Evolutionary conservation across 2,329 filamentous ascomycete genomes (phyloP), one percentile per base, ranked within the genome.

Genomic region (Beauveria caledonica): DNA sequence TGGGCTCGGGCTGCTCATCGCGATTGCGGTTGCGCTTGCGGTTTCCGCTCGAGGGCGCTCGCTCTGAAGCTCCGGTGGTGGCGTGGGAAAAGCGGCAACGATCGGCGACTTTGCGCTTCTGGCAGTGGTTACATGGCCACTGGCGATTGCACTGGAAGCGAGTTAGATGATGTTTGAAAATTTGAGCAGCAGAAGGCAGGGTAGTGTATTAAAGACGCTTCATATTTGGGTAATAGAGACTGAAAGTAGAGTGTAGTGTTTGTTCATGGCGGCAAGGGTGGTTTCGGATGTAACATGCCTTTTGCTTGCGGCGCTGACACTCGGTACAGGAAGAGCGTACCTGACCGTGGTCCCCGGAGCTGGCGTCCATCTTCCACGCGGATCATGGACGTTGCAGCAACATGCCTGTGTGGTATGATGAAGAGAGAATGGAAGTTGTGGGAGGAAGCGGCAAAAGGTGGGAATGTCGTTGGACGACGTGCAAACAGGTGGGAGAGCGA

Each of bases 311-410:
- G 17, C 73, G 70, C 42, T 70, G 66, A 60, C 73, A 79, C 66
- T 79, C 77, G 3, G 76, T 75, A 63, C 77, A 79, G 51, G 77
- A 76, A 19, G 71, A 64, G 46, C 71, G 70, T 51, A 60, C 48
- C 23, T 62, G 60, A n/a, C 52, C 58, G 52, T 49, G 62, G 11
- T 67, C 63, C 19, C 50, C 48, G 40, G 60, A 25, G 21, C 49
- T 62, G 21, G 58, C 58, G 23, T 59, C 63, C 66, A 58, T 60
- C 17, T 42, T n/a, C 27, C 36, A 44, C 58, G 52, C 45, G 21
- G 3, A 1, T 21, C 40, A 55, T 21, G 49, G 42, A 11, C 8
- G 25, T 33, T 3, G 36, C 15, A 23, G 42, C 21, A 33, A 42
- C 58, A 60, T 60, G 19, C 49, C 29, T 39, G 25, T 46, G 25